These are phyloP conservation scores for Setomelanomma holmii DNA, from an alignment of 2,329 filamentous ascomycete species.

Conservation along the genomic window DNA sequence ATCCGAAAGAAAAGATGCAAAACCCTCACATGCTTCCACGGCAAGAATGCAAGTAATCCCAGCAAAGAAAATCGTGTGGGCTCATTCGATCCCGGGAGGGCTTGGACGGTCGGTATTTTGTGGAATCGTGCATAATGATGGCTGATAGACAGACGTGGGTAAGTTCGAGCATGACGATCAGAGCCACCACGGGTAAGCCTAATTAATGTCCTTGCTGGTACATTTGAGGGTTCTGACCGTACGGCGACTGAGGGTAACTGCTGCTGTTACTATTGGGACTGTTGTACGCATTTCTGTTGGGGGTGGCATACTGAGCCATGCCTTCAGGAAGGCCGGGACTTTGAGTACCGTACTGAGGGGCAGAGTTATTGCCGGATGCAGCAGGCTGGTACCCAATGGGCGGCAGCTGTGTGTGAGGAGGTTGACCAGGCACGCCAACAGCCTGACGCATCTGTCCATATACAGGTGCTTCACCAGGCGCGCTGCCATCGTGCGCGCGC, in stretches of 20 bases:
- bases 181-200: not conserved
- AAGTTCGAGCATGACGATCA: not conserved
- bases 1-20: constrained; percentile 38
- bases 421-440: constrained; percentile 54
- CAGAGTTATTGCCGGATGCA: constrained; percentile 49
- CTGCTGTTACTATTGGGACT: constrained; percentile 52
- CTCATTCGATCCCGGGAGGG: constrained; percentile 15
- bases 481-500: constrained; percentile 60
- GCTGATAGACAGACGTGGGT: constrained; percentile 1
- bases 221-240: constrained; percentile 57
- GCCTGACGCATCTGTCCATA: constrained; percentile 55
- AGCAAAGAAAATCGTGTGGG: constrained; percentile 33
- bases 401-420: constrained; percentile 56
- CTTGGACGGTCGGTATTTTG: constrained; percentile 7
- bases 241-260: constrained; percentile 61
- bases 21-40: constrained; percentile 31
- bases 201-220: constrained; percentile 54
- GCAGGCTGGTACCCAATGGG: constrained; percentile 61
- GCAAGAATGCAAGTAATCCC: constrained; percentile 32
- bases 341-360: constrained; percentile 56
- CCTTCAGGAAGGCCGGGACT: constrained; percentile 56
- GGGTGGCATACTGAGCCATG: constrained; percentile 57
- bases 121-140: constrained; percentile 3
- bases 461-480: constrained; percentile 54
- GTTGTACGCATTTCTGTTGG: constrained; percentile 52